These are phyloP conservation scores for Pontederia crassipes DNA, from an alignment of 176 grass and related monocot species.

Conservation along the genomic window DNA sequence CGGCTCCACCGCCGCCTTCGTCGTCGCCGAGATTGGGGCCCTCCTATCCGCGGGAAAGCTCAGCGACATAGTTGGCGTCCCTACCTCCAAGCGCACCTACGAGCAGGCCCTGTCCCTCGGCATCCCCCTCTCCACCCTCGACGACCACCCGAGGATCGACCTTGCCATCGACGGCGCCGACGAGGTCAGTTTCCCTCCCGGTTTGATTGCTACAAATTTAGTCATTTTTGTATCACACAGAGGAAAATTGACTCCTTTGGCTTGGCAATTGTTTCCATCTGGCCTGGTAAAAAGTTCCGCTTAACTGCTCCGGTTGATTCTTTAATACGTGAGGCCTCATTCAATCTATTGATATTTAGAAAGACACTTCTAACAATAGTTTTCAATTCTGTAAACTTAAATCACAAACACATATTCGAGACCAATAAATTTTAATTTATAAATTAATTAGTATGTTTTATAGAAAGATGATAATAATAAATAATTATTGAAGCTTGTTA, in stretches of 20 bases:
- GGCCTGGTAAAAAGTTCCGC: too few species aligned
- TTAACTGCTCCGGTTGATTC: too few species aligned
- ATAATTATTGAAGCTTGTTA: too few species aligned
- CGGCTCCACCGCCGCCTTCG: conserved; percentile 91
- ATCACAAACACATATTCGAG: too few species aligned
- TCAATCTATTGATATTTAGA: too few species aligned
- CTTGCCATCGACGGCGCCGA: conserved; percentile 95
- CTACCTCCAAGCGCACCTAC: conserved; percentile 86
- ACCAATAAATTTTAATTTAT: too few species aligned
- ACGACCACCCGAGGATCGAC: conserved; percentile 74
- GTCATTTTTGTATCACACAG: neutral
- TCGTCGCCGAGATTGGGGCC: conserved; percentile 76
- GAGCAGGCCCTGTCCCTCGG: conserved; percentile 87
- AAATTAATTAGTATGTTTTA: too few species aligned
- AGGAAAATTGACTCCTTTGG: neutral
- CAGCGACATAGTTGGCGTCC: conserved; percentile 65
- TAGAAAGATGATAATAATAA: too few species aligned
- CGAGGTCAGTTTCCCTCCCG: conserved; percentile 39
- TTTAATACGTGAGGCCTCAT: too few species aligned
- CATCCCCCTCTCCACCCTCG: conserved; percentile 88
- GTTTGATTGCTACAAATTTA: neutral
- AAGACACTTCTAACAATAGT: too few species aligned
- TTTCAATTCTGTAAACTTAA: too few species aligned
- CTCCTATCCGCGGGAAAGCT: conserved; percentile 70
- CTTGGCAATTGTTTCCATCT: neutral